These are phyloP conservation scores for Penicillium paxilli DNA, from an alignment of 495 filamentous ascomycete genomes.

Conservation along the genomic window DNA sequence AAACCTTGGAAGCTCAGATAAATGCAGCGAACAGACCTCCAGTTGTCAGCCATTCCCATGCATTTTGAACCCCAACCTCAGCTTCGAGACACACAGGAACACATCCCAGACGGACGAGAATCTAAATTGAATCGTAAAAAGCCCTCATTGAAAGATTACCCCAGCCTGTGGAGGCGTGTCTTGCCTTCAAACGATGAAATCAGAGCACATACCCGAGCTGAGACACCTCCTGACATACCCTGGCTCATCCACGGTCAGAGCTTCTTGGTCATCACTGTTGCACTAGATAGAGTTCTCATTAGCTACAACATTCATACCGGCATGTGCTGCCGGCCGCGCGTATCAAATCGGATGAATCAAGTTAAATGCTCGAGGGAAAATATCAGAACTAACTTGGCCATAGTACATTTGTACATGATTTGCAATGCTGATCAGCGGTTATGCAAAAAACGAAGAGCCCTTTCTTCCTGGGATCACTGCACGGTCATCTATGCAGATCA, in stretches of 20 bases:
- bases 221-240: conserved; percentile 8
- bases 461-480: not conserved
- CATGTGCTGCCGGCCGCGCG: not conserved
- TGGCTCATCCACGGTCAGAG: not conserved
- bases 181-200: conserved; percentile 8
- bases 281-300: not conserved
- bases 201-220: conserved; percentile 8
- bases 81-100: conserved; percentile 2
- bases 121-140: not conserved
- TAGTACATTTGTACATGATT: too few species aligned
- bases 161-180: conserved; percentile 1
- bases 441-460: not conserved
- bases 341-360: conserved; percentile 1
- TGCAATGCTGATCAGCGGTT: not conserved
- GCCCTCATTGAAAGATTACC: not conserved
- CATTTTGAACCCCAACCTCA: conserved; percentile 2
- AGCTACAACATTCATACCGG: not conserved
- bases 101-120: not conserved
- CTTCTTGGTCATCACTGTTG: not conserved
- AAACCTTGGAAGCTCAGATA: conserved; percentile 4
- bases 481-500: not conserved
- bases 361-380: not conserved
- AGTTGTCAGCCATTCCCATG: not conserved
- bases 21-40: conserved; percentile 7
- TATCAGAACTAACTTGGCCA: too few species aligned